Percentiles rank a stretch among this genome's conserved stretches.
Conservation (phyloP, 345 rosid genomes). For the Mallotus nudiflorus region DNA sequence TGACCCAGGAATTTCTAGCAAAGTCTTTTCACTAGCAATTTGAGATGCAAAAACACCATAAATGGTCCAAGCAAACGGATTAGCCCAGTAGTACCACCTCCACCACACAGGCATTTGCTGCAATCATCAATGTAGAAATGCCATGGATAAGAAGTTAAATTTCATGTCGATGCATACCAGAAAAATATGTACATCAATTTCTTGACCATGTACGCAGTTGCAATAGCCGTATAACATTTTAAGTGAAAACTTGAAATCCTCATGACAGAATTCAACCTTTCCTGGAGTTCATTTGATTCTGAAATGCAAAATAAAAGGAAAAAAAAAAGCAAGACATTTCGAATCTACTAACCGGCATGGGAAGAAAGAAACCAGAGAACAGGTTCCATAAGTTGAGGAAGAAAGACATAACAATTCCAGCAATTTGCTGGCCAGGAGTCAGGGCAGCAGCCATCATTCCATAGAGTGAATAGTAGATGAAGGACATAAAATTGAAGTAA, state of each 20-base stretch:
- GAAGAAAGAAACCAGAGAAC: conserved; percentile 43
- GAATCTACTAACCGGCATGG: conserved; percentile 28
- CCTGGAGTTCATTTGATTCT: not conserved
- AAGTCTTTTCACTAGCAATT: conserved; percentile 22
- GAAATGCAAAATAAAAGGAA: too few species aligned
- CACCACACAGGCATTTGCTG: conserved; percentile 48
- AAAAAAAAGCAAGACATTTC: not conserved
- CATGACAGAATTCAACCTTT: too few species aligned
- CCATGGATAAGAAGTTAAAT: too few species aligned
- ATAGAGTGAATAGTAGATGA: conserved; percentile 38
- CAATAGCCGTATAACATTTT: not conserved
- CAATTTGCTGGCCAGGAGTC: conserved; percentile 40
- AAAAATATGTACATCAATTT: not conserved
- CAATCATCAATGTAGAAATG: not conserved
- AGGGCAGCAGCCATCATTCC: conserved; percentile 47
- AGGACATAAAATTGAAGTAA: conserved; percentile 46
- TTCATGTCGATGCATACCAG: not conserved
- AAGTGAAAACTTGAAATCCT: not conserved
- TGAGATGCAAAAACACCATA: conserved; percentile 44
- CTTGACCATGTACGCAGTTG: too few species aligned
- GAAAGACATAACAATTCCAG: conserved; percentile 38
- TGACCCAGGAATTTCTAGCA: not conserved
- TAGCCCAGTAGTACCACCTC: conserved; percentile 55
- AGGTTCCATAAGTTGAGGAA: conserved; percentile 47
- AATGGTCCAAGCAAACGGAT: conserved; percentile 49